Evolutionary conservation across 2,329 filamentous ascomycete genomes (phyloP).

Genomic region (Fusarium nygamai): DNA sequence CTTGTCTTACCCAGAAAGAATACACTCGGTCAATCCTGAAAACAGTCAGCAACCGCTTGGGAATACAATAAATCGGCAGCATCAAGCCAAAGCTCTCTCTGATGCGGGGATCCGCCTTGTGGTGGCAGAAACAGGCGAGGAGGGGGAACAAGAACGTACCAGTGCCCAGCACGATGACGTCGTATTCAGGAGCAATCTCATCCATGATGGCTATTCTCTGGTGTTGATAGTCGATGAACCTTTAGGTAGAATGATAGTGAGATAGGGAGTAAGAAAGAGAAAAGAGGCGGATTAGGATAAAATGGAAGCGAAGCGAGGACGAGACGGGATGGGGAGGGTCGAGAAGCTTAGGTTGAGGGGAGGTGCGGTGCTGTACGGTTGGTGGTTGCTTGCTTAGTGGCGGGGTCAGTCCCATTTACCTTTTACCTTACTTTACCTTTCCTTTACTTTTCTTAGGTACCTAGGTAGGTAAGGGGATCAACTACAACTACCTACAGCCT

Average conservation of each 20-base stretch:
- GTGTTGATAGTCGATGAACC: conserved; percentile 14
- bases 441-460: too few relatives aligned
- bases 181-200: conserved; percentile 98
- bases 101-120: conserved; percentile 37
- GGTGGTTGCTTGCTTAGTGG: conserved; percentile 41
- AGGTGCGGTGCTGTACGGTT: conserved; percentile 7
- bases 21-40: conserved; percentile 95
- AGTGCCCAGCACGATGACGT: conserved; percentile 98
- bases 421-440: conserved; percentile 42
- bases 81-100: conserved; percentile 21
- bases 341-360: conserved; percentile 36
- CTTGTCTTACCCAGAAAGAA: conserved; percentile 86
- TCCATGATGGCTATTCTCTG: conserved; percentile 71
- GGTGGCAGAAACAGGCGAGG: conserved; percentile 27
- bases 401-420: conserved; percentile 42
- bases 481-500: conserved; percentile 21
- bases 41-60: conserved; percentile 36
- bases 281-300: conserved; percentile 34
- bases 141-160: conserved; percentile 66
- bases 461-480: too few relatives aligned
- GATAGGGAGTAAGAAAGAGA: conserved; percentile 2
- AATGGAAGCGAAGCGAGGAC: conserved; percentile 23
- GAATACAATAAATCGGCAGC: conserved; percentile 1
- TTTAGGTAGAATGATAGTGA: conserved; percentile 5
- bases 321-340: conserved; percentile 12